phyloP scores from a whole-genome alignment of 2,329 filamentous ascomycete genomes.

The Phaeosphaeriaceae sp. region DNA sequence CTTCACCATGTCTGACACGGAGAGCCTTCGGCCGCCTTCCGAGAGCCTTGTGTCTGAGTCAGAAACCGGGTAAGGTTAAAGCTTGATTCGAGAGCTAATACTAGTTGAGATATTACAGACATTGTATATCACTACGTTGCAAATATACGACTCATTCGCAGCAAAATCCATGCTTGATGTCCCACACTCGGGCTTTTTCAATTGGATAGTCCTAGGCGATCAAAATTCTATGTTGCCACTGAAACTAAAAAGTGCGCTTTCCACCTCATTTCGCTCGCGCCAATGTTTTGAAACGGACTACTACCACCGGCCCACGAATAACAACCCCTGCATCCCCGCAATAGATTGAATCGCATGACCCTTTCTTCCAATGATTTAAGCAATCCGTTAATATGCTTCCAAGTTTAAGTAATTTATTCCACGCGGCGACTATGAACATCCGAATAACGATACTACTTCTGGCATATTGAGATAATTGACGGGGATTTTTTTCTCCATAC shows the following conservation, averaged over 20 bases:
- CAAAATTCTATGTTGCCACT: neutral
- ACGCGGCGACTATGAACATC: slow-evolving; percentile 15
- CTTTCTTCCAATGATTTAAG: slow-evolving; percentile 11
- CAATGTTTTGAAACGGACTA: slow-evolving; percentile 5
- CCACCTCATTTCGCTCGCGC: slow-evolving; percentile 1
- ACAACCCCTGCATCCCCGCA: slow-evolving; percentile 21
- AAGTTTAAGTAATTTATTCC: slow-evolving; percentile 25
- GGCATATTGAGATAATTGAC: slow-evolving; percentile 17
- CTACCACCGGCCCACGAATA: slow-evolving; percentile 20
- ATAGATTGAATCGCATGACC: slow-evolving; percentile 12
- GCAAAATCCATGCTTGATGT: neutral
- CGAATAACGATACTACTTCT: slow-evolving; percentile 15
- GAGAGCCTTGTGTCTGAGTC: neutral
- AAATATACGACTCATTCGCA: slow-evolving; percentile 18
- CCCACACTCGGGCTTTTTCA: neutral
- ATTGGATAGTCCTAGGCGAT: slow-evolving; percentile 1
- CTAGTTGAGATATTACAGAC: slow-evolving; percentile 10
- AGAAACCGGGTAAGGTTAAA: slow-evolving; percentile 14
- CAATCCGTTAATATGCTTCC: slow-evolving; percentile 25
- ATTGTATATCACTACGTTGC: slow-evolving; percentile 8
- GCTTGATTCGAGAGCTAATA: slow-evolving; percentile 14
- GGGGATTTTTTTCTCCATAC: slow-evolving; percentile 10
- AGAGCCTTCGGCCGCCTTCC: neutral
- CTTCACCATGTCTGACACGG: neutral
- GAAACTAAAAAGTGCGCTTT: neutral